Percentiles rank a stretch among this genome's conserved stretches.
Conservation (phyloP, 192 early-diverging fungal species). For the Thamnidium elegans region DNA sequence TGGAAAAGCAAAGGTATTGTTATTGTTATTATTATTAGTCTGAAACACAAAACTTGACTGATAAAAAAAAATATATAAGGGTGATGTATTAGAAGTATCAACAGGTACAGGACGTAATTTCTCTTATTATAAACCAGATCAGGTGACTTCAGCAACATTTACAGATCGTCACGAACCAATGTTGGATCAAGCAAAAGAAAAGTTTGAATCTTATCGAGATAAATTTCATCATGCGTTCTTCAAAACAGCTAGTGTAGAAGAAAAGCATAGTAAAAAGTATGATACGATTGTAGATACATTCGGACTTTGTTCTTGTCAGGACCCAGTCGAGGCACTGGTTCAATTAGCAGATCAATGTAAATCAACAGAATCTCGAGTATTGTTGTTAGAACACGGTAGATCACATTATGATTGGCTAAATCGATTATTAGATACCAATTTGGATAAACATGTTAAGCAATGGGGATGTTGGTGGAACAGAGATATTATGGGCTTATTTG, state of each 20-base stretch:
- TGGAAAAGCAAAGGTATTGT: constrained; percentile 42
- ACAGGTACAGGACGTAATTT: constrained; percentile 66
- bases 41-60: background rate
- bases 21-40: background rate
- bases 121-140: constrained; percentile 43
- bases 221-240: constrained; percentile 31
- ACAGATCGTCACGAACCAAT: constrained; percentile 52
- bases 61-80: constrained; percentile 27
- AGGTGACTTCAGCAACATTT: constrained; percentile 45
- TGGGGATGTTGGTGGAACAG: constrained; percentile 78
- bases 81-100: constrained; percentile 58
- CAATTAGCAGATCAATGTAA: constrained; percentile 44
- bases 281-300: constrained; percentile 70
- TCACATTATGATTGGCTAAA: constrained; percentile 55
- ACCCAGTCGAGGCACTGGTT: constrained; percentile 53
- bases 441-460: constrained; percentile 50
- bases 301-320: constrained; percentile 57
- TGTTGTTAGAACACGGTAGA: constrained; percentile 67
- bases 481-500: constrained; percentile 51
- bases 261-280: constrained; percentile 32
- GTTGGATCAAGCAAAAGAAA: constrained; percentile 46
- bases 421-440: constrained; percentile 54
- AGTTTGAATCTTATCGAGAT: constrained; percentile 24
- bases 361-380: constrained; percentile 39
- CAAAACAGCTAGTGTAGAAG: constrained; percentile 36